Percentiles rank a stretch among this genome's conserved stretches.
Evolutionary conservation across 495 filamentous ascomycete genomes (phyloP).

Genomic region (Neurospora africana): DNA sequence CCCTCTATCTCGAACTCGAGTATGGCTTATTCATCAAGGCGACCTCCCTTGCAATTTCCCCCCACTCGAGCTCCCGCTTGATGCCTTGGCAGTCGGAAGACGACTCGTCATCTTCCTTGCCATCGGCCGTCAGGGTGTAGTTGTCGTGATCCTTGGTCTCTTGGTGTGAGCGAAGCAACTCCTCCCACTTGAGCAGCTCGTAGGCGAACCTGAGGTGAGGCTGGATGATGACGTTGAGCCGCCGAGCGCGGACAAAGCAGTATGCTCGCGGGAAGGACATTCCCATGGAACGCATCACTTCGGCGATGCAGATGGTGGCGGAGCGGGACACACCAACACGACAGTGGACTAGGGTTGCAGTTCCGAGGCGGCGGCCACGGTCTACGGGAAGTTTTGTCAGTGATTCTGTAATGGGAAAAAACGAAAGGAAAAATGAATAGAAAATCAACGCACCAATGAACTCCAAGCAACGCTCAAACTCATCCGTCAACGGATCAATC

Average conservation of each 20-base stretch:
- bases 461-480: conserved; percentile 76
- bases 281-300: conserved; percentile 74
- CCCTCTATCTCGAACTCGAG: conserved; percentile 26
- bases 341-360: conserved; percentile 92
- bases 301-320: conserved; percentile 95
- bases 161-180: conserved; percentile 31
- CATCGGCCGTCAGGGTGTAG: background rate
- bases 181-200: conserved; percentile 90
- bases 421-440: background rate
- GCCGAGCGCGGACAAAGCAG: conserved; percentile 86
- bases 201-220: conserved; percentile 52
- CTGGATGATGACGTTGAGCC: conserved; percentile 62
- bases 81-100: conserved; percentile 6
- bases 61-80: conserved; percentile 83
- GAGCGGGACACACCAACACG: conserved; percentile 90
- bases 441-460: conserved; percentile 68
- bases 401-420: background rate
- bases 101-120: conserved; percentile 22
- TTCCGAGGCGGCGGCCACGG: conserved; percentile 59
- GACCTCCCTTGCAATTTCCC: conserved; percentile 76
- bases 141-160: conserved; percentile 5
- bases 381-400: conserved; percentile 37
- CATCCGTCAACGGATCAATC: conserved; percentile 78
- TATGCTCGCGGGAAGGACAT: conserved; percentile 89
- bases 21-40: conserved; percentile 97